Conservation (phyloP, 768 basidiomycete species). For the Mycena alexandri region DNA sequence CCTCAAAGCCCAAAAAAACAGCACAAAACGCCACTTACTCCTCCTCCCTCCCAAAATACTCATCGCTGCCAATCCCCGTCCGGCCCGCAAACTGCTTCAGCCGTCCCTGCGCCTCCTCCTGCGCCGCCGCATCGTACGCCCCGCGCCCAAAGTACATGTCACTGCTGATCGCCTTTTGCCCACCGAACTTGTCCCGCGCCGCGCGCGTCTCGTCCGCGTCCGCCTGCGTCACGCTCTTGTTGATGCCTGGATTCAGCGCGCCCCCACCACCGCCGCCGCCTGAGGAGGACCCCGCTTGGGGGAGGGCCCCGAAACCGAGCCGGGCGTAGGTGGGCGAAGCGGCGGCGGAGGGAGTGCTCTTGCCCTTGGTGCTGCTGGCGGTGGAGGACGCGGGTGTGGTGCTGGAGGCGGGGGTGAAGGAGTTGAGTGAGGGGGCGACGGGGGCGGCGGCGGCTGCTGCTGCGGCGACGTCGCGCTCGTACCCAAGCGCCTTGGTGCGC, state of each 20-base stretch:
- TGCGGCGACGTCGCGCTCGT: slow-evolving; percentile 81
- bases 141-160: slow-evolving; percentile 98
- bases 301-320: slow-evolving; percentile 36
- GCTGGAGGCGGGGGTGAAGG: slow-evolving; percentile 32
- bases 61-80: slow-evolving; percentile 92
- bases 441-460: slow-evolving; percentile 45
- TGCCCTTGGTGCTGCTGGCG: slow-evolving; percentile 36
- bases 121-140: slow-evolving; percentile 80
- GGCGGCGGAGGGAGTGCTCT: slow-evolving; percentile 31
- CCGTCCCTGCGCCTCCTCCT: slow-evolving; percentile 84
- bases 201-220: slow-evolving; percentile 70
- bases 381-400: slow-evolving; percentile 42
- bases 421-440: slow-evolving; percentile 24
- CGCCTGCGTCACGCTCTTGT: slow-evolving; percentile 32
- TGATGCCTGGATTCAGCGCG: slow-evolving; percentile 34
- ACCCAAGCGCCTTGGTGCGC: slow-evolving; percentile 90
- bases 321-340: slow-evolving; percentile 30
- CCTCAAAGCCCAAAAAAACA: no score
- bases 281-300: slow-evolving; percentile 1
- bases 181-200: slow-evolving; percentile 92
- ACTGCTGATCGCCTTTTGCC: slow-evolving; percentile 96
- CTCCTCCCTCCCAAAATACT: slow-evolving; percentile 96
- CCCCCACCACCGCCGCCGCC: background rate
- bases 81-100: slow-evolving; percentile 91
- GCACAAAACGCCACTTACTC: slow-evolving; percentile 72